These are phyloP conservation scores for Euptelea pleiosperma DNA, from an alignment of 164 flowering plant genomes.

Conservation along the genomic window DNA sequence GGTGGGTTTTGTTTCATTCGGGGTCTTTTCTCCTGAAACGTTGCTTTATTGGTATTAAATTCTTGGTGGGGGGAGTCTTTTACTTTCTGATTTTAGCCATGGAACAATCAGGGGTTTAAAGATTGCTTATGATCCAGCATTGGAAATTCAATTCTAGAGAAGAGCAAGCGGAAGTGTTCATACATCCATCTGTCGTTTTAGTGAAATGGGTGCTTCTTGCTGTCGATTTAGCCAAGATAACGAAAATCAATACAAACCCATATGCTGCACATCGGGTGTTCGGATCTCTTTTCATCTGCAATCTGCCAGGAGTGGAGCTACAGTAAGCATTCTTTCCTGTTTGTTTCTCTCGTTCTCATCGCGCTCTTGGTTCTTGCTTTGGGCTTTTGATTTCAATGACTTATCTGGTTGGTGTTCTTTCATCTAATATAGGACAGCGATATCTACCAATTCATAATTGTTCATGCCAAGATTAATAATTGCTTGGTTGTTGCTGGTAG, in stretches of 20 bases:
- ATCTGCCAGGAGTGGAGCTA: neutral
- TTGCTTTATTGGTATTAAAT: too few species aligned
- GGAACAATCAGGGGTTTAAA: slow-evolving; percentile 2
- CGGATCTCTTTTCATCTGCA: neutral
- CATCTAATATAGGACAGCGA: too few species aligned
- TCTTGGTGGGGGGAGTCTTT: neutral
- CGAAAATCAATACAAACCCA: neutral
- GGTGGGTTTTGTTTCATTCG: slow-evolving; percentile 10
- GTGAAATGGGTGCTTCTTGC: slow-evolving; percentile 9
- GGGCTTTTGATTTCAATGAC: neutral
- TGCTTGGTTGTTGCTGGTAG: too few species aligned
- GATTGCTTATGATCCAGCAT: neutral
- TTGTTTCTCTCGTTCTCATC: neutral
- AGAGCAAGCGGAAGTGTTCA: neutral
- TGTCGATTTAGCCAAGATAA: neutral
- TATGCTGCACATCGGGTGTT: neutral
- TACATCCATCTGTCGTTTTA: neutral
- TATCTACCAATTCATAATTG: too few species aligned
- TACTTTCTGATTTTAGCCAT: neutral
- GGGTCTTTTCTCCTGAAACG: too few species aligned
- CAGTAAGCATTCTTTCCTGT: neutral
- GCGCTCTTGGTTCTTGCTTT: neutral
- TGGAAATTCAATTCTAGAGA: neutral
- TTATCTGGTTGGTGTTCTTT: too few species aligned
- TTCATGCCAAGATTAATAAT: too few species aligned